Evolutionary conservation across 306 rosid species (phyloP).

Genomic region (Macrotyloma uniflorum): DNA sequence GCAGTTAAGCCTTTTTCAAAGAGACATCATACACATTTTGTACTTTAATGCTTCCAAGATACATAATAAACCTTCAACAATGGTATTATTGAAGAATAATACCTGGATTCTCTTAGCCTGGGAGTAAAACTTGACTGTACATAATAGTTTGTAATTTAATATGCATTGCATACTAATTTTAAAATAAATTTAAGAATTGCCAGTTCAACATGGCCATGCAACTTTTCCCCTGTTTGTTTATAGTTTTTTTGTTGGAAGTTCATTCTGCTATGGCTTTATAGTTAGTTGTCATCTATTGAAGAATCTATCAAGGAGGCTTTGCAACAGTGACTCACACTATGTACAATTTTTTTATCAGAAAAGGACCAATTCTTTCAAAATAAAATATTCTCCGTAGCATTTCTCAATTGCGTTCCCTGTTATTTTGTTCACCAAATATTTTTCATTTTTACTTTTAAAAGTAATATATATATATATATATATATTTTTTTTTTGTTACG

Average conservation of each 20-base stretch:
- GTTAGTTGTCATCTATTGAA: slow-evolving; percentile 19
- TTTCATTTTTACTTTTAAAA: too few relatives aligned
- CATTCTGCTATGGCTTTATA: background rate
- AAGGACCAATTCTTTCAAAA: background rate
- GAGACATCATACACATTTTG: background rate
- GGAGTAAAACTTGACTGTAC: background rate
- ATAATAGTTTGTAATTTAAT: slow-evolving; percentile 25
- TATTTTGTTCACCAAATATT: background rate
- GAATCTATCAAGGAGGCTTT: background rate
- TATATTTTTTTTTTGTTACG: too few relatives aligned
- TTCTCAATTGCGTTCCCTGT: background rate
- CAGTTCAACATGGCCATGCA: slow-evolving; percentile 21
- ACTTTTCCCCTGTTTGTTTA: background rate
- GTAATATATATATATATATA: too few relatives aligned
- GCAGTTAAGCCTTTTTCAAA: background rate
- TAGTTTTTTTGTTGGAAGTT: background rate
- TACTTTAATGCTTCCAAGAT: background rate
- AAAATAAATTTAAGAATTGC: background rate
- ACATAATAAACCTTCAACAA: slow-evolving; percentile 1
- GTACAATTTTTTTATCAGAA: background rate
- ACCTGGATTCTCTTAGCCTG: slow-evolving; percentile 25
- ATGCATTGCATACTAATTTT: background rate
- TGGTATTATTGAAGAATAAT: slow-evolving; percentile 38
- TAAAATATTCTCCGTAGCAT: background rate
- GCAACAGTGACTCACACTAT: background rate